Conservation (phyloP, 2,329 filamentous ascomycete genomes). For the Hypoxylon sp. region DNA sequence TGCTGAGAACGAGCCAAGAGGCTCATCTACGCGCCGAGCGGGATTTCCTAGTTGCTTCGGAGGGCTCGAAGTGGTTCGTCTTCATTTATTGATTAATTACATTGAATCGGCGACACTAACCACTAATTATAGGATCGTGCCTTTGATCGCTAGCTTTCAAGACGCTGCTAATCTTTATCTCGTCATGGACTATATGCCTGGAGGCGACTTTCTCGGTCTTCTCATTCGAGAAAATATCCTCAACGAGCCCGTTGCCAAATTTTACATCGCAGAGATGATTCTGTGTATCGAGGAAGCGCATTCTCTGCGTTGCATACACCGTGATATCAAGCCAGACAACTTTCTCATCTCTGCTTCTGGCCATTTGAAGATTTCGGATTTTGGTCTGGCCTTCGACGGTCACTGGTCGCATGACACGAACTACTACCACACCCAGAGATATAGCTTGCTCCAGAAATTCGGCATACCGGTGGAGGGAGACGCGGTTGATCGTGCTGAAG, state of each 20-base stretch:
- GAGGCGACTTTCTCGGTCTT: slow-evolving; percentile 91
- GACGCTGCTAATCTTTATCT: slow-evolving; percentile 87
- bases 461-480: slow-evolving; percentile 82
- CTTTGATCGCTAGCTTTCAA: slow-evolving; percentile 89
- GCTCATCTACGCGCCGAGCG: slow-evolving; percentile 91
- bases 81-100: background rate
- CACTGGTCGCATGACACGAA: slow-evolving; percentile 93
- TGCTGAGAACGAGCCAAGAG: slow-evolving; percentile 92
- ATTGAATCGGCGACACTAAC: slow-evolving; percentile 13
- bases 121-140: slow-evolving; percentile 75
- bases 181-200: slow-evolving; percentile 98
- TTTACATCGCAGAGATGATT: slow-evolving; percentile 96
- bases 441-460: slow-evolving; percentile 81
- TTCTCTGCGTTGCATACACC: slow-evolving; percentile 88
- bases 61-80: slow-evolving; percentile 81
- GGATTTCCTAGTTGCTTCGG: slow-evolving; percentile 90
- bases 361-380: slow-evolving; percentile 95
- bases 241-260: slow-evolving; percentile 81
- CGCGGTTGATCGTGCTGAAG: slow-evolving; percentile 69
- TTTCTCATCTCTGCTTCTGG: slow-evolving; percentile 91
- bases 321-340: slow-evolving; percentile 97
- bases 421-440: slow-evolving; percentile 87
- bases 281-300: slow-evolving; percentile 94
- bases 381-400: slow-evolving; percentile 93
- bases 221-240: slow-evolving; percentile 88